Base-by-base conservation (phyloP, 2,329 filamentous ascomycete genomes). In the Microsporum ferrugineum region DNA sequence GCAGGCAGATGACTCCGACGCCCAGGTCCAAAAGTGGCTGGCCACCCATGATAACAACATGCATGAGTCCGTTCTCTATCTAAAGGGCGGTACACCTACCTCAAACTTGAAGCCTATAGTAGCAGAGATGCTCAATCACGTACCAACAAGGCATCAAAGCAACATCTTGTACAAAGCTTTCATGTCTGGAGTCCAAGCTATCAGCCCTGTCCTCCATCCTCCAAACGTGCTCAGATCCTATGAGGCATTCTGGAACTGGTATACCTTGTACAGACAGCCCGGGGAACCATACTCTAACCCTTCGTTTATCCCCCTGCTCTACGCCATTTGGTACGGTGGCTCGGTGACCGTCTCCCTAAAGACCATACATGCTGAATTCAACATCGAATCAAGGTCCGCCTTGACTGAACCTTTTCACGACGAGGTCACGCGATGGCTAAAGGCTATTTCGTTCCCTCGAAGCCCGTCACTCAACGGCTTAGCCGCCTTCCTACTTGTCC, bases 321-420 rank as follows among this genome's bases (percentile, higher is more conserved):
- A 76, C 63, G 76, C 76, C 5, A 76, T 79, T 36, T 78, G 76
- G 76, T 79, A 77, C 63, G 74, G 76, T n/a, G 77, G 77, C 2
- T 76, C 76, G 1, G 73, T 77, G 6, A 77, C 75, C 0, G 68
- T 78, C 2, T 78, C 77, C 0, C 68, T 73, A 2, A 71, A 73
- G 58, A 72, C 71, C 5, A 74, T 77, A 43, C 72, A 73, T 60
- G 69, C 73, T 1, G 75, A 77, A 49, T 76, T 77, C 49, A 69
- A 71, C 59, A 63, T 70, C 3, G 62, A 67, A 1, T 72, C 70
- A 10, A 72, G 76, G 8, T 70, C 71, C 17, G 62, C 68, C 3
- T 64, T 78, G 17, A 76, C 73, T 2, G 70, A 72, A 5, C 67
- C 66, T 33, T 76, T 74, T 62, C 72, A 74, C 58, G 75, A 78